Conservation (phyloP, 345 rosid species). For the Excoecaria agallocha region DNA sequence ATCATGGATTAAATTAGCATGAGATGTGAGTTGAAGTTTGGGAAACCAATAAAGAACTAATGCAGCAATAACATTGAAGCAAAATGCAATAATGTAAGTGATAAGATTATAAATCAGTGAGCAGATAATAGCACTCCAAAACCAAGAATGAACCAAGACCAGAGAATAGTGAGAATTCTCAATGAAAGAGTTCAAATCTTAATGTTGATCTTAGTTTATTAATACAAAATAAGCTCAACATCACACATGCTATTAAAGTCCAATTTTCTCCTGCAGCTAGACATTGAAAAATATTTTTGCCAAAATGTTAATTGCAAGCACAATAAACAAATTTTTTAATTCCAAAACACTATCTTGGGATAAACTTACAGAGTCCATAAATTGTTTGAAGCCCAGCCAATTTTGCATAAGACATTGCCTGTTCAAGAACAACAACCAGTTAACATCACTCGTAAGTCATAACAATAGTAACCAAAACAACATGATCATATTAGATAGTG, state of each 20-base stretch:
- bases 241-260: not conserved
- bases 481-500: not conserved
- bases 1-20: slow-evolving; percentile 9
- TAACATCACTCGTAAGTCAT: not conserved
- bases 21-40: not conserved
- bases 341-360: not conserved
- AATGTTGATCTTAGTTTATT: slow-evolving; percentile 3
- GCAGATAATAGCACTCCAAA: not conserved
- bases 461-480: slow-evolving; percentile 4
- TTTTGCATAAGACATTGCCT: slow-evolving; percentile 99
- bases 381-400: slow-evolving; percentile 93
- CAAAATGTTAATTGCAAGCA: not conserved
- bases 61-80: not conserved
- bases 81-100: not conserved
- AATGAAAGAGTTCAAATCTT: slow-evolving; percentile 4
- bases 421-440: slow-evolving; percentile 41
- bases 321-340: not conserved
- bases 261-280: too few relatives aligned
- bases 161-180: not conserved
- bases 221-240: not conserved
- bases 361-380: slow-evolving; percentile 86
- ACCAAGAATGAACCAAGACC: not conserved
- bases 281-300: not conserved
- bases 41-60: slow-evolving; percentile 5
- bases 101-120: not conserved